Evolutionary conservation across 2,329 filamentous ascomycete species (phyloP), one percentile per base, ranked within the genome.

Genomic region (Graphium sp.): DNA sequence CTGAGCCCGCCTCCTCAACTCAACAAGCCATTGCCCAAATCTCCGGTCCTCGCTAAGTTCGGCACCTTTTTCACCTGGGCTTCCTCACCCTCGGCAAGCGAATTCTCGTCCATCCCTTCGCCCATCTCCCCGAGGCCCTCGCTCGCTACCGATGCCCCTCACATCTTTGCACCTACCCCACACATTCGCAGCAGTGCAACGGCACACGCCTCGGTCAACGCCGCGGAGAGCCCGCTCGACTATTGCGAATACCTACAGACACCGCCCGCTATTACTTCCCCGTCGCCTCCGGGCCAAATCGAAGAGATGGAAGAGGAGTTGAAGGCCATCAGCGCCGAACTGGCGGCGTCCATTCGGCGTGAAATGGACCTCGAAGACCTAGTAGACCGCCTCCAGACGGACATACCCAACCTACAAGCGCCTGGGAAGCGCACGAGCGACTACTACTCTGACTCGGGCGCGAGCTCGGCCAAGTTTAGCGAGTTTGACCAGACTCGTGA

Each of bases 291-390:
- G 48, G 42, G 48, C 37, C 53, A 84, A 49, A 66, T 92, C 43
- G 73, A 83, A 48, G 83, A 92, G 48, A 75, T 98, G 60, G 89
- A 98, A 59, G 79, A 84, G 48, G 89, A 98, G 60, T 55, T 98
- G 39, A 82, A 82, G 42, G 80, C 87, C 51, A 87, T 98, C 54
- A 92, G 83, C 58, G 69, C 75, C 34, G 89, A 98, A 62, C 62
- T 98, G 48, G 89, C 89, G 19, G 69, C 74, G 39, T 95, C 89
- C 17, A 95, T 98, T 45, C 74, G 81, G 42, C 73, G 89, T 35
- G 89, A 98, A 57, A 87, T 98, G 69, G 89, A 98, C 41, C 55
- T 98, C 18, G 89, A 98, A 51, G 89, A 98, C 49, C 63, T 95
- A 26, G 75, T 95, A 1, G 89, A 98, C 39, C 66, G 79, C 33